A percentile compares a stretch with the other conserved stretches of the same genome.
phyloP scores from a whole-genome alignment of 2,329 filamentous ascomycete species.

The Knufia petricola region DNA sequence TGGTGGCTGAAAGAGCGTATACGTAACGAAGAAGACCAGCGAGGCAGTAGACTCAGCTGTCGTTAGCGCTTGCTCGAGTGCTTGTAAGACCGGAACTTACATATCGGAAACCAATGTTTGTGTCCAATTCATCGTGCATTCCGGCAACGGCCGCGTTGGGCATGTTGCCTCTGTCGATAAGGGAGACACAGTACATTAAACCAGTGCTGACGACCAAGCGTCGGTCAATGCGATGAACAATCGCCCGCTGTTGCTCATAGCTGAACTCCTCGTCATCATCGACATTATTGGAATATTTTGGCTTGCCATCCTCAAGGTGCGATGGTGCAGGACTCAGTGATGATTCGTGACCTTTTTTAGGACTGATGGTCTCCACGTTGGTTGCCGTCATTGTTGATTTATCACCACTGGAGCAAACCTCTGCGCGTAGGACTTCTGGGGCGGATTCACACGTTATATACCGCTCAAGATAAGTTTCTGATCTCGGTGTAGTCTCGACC shows the following conservation, averaged over 20 bases:
- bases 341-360: too few relatives aligned
- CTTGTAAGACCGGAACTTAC: not conserved
- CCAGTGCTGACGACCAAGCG: slow-evolving; percentile 54
- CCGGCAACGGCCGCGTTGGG: slow-evolving; percentile 63
- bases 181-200: slow-evolving; percentile 60
- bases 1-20: slow-evolving; percentile 60
- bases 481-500: too few relatives aligned
- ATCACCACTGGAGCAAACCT: too few relatives aligned
- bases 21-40: slow-evolving; percentile 64
- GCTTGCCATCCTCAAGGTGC: too few relatives aligned
- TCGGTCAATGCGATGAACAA: slow-evolving; percentile 50
- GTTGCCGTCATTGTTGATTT: too few relatives aligned
- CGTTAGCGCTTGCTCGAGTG: not conserved
- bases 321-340: too few relatives aligned
- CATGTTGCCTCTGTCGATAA: slow-evolving; percentile 74
- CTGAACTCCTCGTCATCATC: slow-evolving; percentile 4
- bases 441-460: too few relatives aligned
- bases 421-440: too few relatives aligned
- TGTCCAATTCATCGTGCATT: slow-evolving; percentile 25
- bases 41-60: slow-evolving; percentile 42
- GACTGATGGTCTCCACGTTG: too few relatives aligned
- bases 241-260: not conserved
- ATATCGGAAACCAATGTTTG: slow-evolving; percentile 25
- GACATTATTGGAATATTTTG: too few relatives aligned
- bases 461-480: too few relatives aligned